A percentile compares a stretch with the other conserved stretches of the same genome.
Evolutionary conservation across 2,329 filamentous ascomycete species (phyloP).

Genomic region (Fusarium sp.): DNA sequence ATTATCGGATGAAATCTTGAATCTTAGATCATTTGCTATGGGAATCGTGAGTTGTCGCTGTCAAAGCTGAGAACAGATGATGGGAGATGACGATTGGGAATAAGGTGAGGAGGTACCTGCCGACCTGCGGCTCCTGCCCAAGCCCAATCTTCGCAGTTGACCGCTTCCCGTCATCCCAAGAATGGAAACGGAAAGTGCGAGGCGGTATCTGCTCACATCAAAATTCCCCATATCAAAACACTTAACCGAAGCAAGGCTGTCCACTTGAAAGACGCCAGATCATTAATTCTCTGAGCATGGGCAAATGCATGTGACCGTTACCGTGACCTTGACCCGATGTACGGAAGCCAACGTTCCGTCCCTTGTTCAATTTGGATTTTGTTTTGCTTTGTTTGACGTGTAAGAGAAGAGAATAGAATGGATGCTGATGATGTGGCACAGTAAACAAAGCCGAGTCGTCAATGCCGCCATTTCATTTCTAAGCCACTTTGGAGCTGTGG

Average conservation of each 20-base stretch:
- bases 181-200: slow-evolving; percentile 4
- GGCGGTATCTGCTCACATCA: slow-evolving; percentile 21
- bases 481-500: slow-evolving; percentile 3
- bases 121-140: neutral
- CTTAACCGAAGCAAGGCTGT: slow-evolving; percentile 32
- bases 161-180: slow-evolving; percentile 13
- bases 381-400: slow-evolving; percentile 19
- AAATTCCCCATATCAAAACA: slow-evolving; percentile 19
- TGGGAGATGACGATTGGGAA: neutral
- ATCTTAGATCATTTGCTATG: neutral
- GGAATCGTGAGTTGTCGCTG: slow-evolving; percentile 1
- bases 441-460: slow-evolving; percentile 1
- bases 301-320: slow-evolving; percentile 44
- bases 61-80: slow-evolving; percentile 9
- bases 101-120: neutral
- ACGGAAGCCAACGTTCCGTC: slow-evolving; percentile 23
- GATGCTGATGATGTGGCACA: slow-evolving; percentile 31
- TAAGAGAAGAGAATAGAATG: slow-evolving; percentile 5
- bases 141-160: slow-evolving; percentile 8
- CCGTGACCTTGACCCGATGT: slow-evolving; percentile 29
- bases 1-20: slow-evolving; percentile 24
- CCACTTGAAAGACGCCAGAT: slow-evolving; percentile 40
- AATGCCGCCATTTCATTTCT: slow-evolving; percentile 25
- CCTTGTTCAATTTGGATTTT: slow-evolving; percentile 6
- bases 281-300: slow-evolving; percentile 25